Percentiles rank a stretch among this genome's conserved stretches.
Conservation (phyloP, 495 filamentous ascomycete genomes). For the Cladorrhinum samala region DNA sequence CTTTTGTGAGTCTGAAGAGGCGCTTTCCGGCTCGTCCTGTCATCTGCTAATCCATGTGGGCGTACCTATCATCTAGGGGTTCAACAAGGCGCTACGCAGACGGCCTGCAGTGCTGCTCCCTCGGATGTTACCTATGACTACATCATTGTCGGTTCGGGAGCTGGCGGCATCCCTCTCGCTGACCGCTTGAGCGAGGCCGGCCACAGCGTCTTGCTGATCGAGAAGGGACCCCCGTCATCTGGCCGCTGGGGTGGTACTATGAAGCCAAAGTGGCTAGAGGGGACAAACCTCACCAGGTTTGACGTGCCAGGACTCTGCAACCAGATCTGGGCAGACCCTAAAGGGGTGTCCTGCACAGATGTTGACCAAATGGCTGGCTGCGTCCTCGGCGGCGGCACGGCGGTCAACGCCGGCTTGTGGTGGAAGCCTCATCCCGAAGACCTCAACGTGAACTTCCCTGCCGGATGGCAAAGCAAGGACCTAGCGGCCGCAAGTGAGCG, state of each 20-base stretch:
- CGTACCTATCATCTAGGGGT: too few species aligned
- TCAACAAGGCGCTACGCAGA: conserved; percentile 18
- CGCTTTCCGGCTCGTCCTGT: too few species aligned
- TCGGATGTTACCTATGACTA: conserved; percentile 53
- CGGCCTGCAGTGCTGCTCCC: conserved; percentile 34
- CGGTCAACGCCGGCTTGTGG: conserved; percentile 58
- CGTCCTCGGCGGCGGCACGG: conserved; percentile 65
- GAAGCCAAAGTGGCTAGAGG: conserved; percentile 56
- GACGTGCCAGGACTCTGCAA: conserved; percentile 70
- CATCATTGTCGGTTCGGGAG: conserved; percentile 56
- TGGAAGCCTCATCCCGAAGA: conserved; percentile 48
- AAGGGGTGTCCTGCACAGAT: conserved; percentile 57
- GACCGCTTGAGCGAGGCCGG: conserved; percentile 56
- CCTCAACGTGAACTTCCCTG: conserved; percentile 66
- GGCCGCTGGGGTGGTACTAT: conserved; percentile 50
- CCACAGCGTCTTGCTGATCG: conserved; percentile 56
- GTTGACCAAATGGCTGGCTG: conserved; percentile 66
- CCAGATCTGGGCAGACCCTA: conserved; percentile 53
- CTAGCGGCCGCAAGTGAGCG: conserved; percentile 49
- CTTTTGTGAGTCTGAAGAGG: conserved; percentile 16
- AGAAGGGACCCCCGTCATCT: conserved; percentile 54
- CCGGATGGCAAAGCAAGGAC: conserved; percentile 61
- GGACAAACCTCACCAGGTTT: conserved; percentile 60
- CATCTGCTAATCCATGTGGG: too few species aligned
- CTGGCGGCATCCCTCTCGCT: conserved; percentile 57